phyloP scores from a whole-genome alignment of 345 rosid genomes.

The Arabis alpina region DNA sequence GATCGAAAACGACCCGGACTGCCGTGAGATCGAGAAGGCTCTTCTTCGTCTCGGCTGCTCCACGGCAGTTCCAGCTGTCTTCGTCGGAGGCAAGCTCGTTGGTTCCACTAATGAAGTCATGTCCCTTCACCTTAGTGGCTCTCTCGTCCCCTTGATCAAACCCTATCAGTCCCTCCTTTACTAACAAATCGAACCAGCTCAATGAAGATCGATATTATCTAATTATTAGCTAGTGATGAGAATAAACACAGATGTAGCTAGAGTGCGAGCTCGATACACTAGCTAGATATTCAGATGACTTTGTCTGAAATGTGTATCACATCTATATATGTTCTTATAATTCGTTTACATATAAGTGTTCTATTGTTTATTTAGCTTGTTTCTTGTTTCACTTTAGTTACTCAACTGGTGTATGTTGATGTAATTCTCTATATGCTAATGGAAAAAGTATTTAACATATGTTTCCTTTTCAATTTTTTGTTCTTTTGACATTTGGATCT shows the following conservation, averaged over 20 bases:
- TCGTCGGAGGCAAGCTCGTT: slow-evolving; percentile 69
- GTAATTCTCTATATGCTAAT: slow-evolving; percentile 29
- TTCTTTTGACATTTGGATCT: slow-evolving; percentile 2
- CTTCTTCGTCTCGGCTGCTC: slow-evolving; percentile 66
- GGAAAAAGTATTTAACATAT: slow-evolving; percentile 24
- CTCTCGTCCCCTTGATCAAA: slow-evolving; percentile 62
- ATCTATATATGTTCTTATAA: slow-evolving; percentile 3
- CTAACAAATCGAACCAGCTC: slow-evolving; percentile 19
- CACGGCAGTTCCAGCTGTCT: slow-evolving; percentile 73
- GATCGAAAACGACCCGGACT: slow-evolving; percentile 74
- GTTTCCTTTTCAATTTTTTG: background rate
- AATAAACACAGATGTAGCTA: slow-evolving; percentile 31
- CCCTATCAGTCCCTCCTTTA: slow-evolving; percentile 58
- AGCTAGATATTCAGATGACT: slow-evolving; percentile 30
- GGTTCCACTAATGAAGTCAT: slow-evolving; percentile 88
- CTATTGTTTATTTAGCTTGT: slow-evolving; percentile 27
- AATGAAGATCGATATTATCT: slow-evolving; percentile 12
- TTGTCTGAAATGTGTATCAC: slow-evolving; percentile 20
- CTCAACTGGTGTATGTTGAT: slow-evolving; percentile 36
- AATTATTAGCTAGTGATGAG: slow-evolving; percentile 22
- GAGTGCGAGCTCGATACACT: slow-evolving; percentile 28
- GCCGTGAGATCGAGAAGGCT: slow-evolving; percentile 79
- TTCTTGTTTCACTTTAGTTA: slow-evolving; percentile 34
- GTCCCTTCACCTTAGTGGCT: slow-evolving; percentile 82
- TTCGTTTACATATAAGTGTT: slow-evolving; percentile 1